Percentiles rank a stretch among this genome's conserved stretches.
These are phyloP conservation scores for Elymus sibiricus DNA, from an alignment of 176 grass and related monocot genomes.

Conservation along the genomic window DNA sequence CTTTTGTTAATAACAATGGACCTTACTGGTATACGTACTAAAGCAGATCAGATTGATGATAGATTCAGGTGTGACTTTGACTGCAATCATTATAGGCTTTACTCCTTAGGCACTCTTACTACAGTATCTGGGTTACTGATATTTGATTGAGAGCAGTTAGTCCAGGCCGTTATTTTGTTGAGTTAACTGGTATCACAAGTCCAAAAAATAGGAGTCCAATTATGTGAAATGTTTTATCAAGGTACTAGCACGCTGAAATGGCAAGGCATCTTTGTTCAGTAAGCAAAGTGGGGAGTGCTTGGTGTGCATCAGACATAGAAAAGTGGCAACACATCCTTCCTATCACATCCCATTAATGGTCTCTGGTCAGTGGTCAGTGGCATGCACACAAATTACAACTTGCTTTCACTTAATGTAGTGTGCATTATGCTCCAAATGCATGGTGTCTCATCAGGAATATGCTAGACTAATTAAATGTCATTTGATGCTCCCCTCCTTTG, in stretches of 20 bases:
- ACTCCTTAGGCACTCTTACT: neutral
- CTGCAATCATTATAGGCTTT: neutral
- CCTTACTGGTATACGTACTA: neutral
- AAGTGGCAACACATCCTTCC: neutral
- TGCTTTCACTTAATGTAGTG: neutral
- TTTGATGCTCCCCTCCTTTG: neutral
- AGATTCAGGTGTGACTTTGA: neutral
- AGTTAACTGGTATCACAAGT: neutral
- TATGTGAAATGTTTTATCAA: neutral
- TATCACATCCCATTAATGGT: neutral
- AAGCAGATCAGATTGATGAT: neutral
- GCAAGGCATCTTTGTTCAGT: neutral
- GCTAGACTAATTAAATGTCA: neutral
- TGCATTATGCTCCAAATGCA: neutral
- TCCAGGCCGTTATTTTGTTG: neutral
- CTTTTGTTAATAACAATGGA: neutral
- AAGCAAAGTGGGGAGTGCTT: neutral
- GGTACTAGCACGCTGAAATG: neutral
- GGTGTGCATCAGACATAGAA: neutral
- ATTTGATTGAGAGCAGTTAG: neutral
- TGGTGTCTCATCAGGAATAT: neutral
- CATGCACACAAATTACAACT: neutral
- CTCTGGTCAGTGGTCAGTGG: neutral
- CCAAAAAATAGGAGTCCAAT: neutral
- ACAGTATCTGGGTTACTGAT: neutral